Conservation (phyloP, 208 protist species). For the Trypanosoma theileri region DNA sequence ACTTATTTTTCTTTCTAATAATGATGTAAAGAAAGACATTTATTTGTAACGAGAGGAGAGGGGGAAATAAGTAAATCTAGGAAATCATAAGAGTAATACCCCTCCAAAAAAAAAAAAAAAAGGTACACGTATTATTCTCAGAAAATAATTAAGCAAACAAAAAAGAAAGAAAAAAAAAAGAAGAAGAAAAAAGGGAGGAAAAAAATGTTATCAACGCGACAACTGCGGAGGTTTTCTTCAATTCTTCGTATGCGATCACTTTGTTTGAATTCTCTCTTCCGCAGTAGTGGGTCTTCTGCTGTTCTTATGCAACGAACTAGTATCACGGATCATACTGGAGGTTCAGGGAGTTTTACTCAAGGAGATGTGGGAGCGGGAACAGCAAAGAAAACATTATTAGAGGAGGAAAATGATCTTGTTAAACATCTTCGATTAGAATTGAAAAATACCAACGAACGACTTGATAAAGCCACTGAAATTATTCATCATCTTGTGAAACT, state of each 20-base stretch:
- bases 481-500: slow-evolving; percentile 30
- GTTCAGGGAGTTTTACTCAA: neutral
- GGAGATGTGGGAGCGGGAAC: too few species aligned
- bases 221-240: neutral
- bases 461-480: slow-evolving; percentile 26
- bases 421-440: slow-evolving; percentile 7
- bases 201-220: neutral
- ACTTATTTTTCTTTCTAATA: too few species aligned
- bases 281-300: neutral
- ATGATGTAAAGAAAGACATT: too few species aligned
- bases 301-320: neutral
- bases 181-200: slow-evolving; percentile 3
- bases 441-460: slow-evolving; percentile 14
- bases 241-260: neutral
- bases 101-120: too few species aligned
- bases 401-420: neutral
- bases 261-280: neutral
- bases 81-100: too few species aligned
- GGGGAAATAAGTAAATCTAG: too few species aligned
- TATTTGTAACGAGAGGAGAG: too few species aligned
- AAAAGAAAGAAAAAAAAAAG: slow-evolving; percentile 26
- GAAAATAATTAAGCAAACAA: slow-evolving; percentile 1
- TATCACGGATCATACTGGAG: neutral
- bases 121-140: too few species aligned
- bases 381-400: neutral